phyloP scores from a whole-genome alignment of 305 asterid genomes.

The Solanum aculeatissimum region DNA sequence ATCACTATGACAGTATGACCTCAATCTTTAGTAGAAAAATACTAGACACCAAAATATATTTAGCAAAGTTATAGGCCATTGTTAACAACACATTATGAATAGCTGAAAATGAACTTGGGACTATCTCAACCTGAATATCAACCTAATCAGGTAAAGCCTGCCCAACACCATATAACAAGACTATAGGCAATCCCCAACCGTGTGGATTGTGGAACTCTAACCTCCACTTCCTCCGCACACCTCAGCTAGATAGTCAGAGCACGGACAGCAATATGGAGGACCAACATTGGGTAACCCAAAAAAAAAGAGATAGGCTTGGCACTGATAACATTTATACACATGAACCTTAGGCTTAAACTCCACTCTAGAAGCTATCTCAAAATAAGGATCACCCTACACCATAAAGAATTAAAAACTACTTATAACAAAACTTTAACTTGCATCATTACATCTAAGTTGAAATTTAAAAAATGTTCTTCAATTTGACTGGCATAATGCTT shows the following conservation, averaged over 20 bases:
- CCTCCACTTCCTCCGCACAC: neutral
- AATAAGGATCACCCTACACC: neutral
- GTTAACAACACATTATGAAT: neutral
- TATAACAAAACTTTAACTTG: neutral
- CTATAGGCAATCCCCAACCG: neutral
- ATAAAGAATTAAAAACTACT: neutral
- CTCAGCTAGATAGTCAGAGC: neutral
- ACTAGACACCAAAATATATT: neutral
- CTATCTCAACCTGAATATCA: neutral
- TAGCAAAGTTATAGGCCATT: neutral
- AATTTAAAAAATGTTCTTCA: neutral
- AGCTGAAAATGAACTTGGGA: neutral
- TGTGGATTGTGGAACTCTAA: neutral
- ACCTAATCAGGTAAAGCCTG: neutral
- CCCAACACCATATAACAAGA: neutral
- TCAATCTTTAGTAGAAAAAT: neutral
- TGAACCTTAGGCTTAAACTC: neutral
- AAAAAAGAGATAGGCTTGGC: neutral
- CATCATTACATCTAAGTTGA: neutral
- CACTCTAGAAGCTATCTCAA: neutral
- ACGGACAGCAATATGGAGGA: neutral
- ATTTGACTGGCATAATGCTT: neutral
- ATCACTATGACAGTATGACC: neutral
- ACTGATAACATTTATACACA: neutral
- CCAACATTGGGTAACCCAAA: neutral